A percentile compares a stretch with the other conserved stretches of the same genome.
These are phyloP conservation scores for Phytophthora megakarya DNA, from an alignment of 352 stramenopile genomes.

Conservation along the genomic window DNA sequence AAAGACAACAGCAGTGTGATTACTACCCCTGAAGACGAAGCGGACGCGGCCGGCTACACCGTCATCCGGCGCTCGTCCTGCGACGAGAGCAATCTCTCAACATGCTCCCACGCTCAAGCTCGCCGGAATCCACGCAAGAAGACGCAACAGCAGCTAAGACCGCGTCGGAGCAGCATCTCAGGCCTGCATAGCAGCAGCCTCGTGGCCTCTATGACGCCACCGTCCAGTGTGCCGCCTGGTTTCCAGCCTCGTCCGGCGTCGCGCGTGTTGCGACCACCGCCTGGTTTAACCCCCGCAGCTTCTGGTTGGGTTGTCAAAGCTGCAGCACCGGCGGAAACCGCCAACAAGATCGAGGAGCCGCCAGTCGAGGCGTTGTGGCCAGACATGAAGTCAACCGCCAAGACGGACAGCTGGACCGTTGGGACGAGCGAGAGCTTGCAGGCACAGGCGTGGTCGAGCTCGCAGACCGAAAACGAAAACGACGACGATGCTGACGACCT, in stretches of 20 bases:
- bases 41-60: constrained; percentile 60
- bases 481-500: constrained; percentile 31
- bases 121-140: constrained; percentile 31
- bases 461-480: constrained; percentile 8
- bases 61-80: constrained; percentile 50
- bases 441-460: constrained; percentile 22
- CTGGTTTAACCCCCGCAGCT: constrained; percentile 32
- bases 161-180: constrained; percentile 26
- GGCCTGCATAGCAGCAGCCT: constrained; percentile 15
- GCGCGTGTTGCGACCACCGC: constrained; percentile 15
- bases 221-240: constrained; percentile 25
- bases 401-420: constrained; percentile 29
- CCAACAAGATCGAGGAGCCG: constrained; percentile 36
- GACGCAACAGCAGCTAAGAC: constrained; percentile 22
- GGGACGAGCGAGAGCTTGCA: constrained; percentile 16
- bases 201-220: constrained; percentile 15
- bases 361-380: constrained; percentile 42
- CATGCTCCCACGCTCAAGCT: constrained; percentile 7
- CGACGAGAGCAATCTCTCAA: constrained; percentile 21
- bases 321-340: constrained; percentile 21
- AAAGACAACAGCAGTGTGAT: constrained; percentile 5
- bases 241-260: constrained; percentile 26
- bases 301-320: constrained; percentile 40
- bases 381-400: constrained; percentile 22
- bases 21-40: constrained; percentile 15